Evolutionary conservation across 805 yeast genomes (phyloP).

Genomic region (Candida verbasci): DNA sequence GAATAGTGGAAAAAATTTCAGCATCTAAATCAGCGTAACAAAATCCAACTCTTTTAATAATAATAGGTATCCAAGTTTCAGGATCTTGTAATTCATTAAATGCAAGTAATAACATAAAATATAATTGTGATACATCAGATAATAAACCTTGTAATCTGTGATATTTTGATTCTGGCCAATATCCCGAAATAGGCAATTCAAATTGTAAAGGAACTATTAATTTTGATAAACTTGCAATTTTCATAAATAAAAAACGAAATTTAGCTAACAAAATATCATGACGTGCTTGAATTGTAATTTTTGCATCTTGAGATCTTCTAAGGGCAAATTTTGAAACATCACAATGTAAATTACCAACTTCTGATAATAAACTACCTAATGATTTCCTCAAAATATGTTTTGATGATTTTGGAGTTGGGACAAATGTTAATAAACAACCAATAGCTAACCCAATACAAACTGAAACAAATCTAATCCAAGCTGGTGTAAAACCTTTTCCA

Average conservation of each 20-base stretch:
- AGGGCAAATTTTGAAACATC: constrained; percentile 23
- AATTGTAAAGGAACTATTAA: constrained; percentile 23
- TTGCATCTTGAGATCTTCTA: constrained; percentile 17
- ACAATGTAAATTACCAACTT: constrained; percentile 26
- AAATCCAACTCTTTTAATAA: constrained; percentile 28
- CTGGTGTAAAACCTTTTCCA: constrained; percentile 26
- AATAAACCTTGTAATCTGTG: constrained; percentile 16
- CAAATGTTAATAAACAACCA: constrained; percentile 25
- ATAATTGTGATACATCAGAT: constrained; percentile 24
- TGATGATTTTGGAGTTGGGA: constrained; percentile 27
- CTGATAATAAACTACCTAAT: constrained; percentile 18
- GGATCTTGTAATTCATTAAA: constrained; percentile 25
- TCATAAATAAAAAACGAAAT: constrained; percentile 17
- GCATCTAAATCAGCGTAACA: constrained; percentile 21
- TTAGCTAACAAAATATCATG: constrained; percentile 19
- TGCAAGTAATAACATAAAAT: constrained; percentile 18
- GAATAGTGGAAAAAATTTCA: constrained; percentile 23
- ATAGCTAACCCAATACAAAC: constrained; percentile 26
- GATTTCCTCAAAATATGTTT: constrained; percentile 21
- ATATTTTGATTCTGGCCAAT: constrained; percentile 29
- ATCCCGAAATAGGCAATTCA: constrained; percentile 26
- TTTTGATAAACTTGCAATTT: constrained; percentile 17
- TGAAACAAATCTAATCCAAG: constrained; percentile 22
- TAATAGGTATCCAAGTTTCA: constrained; percentile 21
- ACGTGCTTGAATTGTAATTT: constrained; percentile 14